A percentile compares a stretch with the other conserved stretches of the same genome.
These are phyloP conservation scores for Pezizomycotina sp. DNA, from an alignment of 2,329 filamentous ascomycete species.

Conservation along the genomic window DNA sequence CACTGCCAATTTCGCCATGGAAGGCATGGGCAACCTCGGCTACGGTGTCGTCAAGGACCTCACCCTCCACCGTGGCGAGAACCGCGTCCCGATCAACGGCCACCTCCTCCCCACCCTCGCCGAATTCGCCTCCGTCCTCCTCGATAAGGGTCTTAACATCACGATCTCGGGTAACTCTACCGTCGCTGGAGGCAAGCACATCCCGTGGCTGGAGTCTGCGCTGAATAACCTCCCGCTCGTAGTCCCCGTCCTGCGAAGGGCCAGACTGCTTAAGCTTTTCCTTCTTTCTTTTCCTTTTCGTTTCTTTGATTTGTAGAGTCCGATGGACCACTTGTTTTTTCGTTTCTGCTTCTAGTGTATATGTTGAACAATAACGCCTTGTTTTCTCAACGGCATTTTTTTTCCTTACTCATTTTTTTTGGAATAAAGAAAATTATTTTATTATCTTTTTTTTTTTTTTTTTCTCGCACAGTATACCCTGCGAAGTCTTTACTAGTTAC, in stretches of 20 bases:
- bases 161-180: constrained; percentile 23
- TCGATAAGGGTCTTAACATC: constrained; percentile 7
- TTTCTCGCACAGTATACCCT: too few species aligned
- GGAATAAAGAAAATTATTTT: too few species aligned
- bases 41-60: constrained; percentile 43
- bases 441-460: too few species aligned
- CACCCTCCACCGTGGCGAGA: constrained; percentile 41
- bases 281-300: constrained; percentile 1
- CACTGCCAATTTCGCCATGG: constrained; percentile 43
- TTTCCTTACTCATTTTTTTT: background rate
- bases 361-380: too few species aligned
- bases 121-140: constrained; percentile 26
- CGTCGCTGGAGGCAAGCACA: constrained; percentile 21
- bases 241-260: constrained; percentile 5
- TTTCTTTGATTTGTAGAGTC: background rate
- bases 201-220: constrained; percentile 23
- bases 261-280: background rate
- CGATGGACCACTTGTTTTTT: too few species aligned
- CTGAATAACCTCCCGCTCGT: constrained; percentile 16
- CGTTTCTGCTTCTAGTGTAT: too few species aligned
- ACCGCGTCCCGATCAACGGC: constrained; percentile 40
- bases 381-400: background rate
- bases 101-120: constrained; percentile 37
- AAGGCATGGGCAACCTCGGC: constrained; percentile 38
- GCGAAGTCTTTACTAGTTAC: too few species aligned